A percentile compares a stretch with the other conserved stretches of the same genome.
phyloP scores from a whole-genome alignment of 2,329 filamentous ascomycete species.

The Penicillium sp. region DNA sequence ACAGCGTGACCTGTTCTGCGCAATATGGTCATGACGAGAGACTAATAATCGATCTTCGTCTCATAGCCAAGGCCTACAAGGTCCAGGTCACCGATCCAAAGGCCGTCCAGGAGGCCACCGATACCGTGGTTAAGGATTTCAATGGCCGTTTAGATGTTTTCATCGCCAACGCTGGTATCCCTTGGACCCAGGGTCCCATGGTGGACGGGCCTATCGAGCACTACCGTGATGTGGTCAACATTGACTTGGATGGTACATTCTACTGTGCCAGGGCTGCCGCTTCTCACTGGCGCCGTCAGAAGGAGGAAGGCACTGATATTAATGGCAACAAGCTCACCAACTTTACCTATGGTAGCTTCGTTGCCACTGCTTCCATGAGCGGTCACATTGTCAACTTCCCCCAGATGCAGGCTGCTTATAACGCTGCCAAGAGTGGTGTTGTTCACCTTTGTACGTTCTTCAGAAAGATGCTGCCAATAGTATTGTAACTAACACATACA shows the following conservation, averaged over 20 bases:
- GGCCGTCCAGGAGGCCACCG: conserved; percentile 47
- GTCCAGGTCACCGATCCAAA: conserved; percentile 51
- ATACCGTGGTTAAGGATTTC: conserved; percentile 61
- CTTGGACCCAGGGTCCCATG: conserved; percentile 71
- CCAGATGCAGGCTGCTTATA: conserved; percentile 74
- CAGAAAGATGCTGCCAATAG: conserved; percentile 49
- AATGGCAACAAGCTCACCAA: conserved; percentile 65
- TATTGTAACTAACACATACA: conserved; percentile 14
- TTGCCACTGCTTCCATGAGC: conserved; percentile 78
- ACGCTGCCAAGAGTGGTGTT: conserved; percentile 69
- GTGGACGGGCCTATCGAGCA: conserved; percentile 66
- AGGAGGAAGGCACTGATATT: conserved; percentile 65
- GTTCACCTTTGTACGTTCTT: conserved; percentile 51
- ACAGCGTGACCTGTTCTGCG: neutral
- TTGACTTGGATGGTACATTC: conserved; percentile 76
- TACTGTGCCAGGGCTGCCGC: conserved; percentile 75
- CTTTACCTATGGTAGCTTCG: conserved; percentile 69
- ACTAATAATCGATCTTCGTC: neutral
- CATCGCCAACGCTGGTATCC: conserved; percentile 76
- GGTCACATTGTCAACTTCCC: conserved; percentile 78
- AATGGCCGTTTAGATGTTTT: conserved; percentile 76
- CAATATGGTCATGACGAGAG: neutral
- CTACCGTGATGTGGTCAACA: conserved; percentile 69
- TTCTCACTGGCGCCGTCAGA: conserved; percentile 70
- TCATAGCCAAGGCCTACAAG: conserved; percentile 54